Base-by-base conservation (phyloP, 2,329 filamentous ascomycete genomes). In the Mariannaea sp. region DNA sequence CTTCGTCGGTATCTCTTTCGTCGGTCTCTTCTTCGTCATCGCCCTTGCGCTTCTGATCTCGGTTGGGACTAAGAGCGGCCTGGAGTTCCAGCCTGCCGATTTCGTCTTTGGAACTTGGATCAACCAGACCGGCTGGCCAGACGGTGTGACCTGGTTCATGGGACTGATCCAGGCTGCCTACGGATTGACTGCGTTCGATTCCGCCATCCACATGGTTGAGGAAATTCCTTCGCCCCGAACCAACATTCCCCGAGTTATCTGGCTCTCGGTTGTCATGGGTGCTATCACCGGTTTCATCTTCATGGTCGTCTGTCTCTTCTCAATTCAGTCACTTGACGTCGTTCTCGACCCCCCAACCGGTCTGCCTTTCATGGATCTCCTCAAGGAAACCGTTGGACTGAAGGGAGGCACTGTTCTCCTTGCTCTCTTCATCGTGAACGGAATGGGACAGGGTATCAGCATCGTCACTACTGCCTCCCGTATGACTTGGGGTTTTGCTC, bases 181-280 rank as follows among this genome's bases (percentile, higher is more conserved):
- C 49, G 81, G 79, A 53, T 55, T 68, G 2, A 64, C 64, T 1
- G 81, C 80, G 1, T 83, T 84, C 56, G 81, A 84, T 60, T 78
- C 80, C 0, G 80, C 81, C 27, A 81, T 83, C 30, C 81, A 84
- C 62, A 77, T 84, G 72, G 77, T 81, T 2, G 81, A 84, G 57
- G 80, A 83, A 60, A 80, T 83, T 1, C 80, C 80, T 1, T 68
- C 72, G 4, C 80, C 81, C 1, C 69, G 79, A 24, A 75, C 69
- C 29, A 81, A 80, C 49, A 77, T 76, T 0, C 81, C 81, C 0
- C 71, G 71, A 13, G 75, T 79, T 3, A 81, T 83, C 56, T 82
- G 75, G 71, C 72, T 82, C 14, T 77, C 80, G 0, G 77, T 83
- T 1, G 55, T 75, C 0, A 72, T 73, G n/a, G 75, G 78, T 27